Base-by-base conservation (phyloP, 139 green algal genomes). In the Deuterostichococcus epilithicus region DNA sequence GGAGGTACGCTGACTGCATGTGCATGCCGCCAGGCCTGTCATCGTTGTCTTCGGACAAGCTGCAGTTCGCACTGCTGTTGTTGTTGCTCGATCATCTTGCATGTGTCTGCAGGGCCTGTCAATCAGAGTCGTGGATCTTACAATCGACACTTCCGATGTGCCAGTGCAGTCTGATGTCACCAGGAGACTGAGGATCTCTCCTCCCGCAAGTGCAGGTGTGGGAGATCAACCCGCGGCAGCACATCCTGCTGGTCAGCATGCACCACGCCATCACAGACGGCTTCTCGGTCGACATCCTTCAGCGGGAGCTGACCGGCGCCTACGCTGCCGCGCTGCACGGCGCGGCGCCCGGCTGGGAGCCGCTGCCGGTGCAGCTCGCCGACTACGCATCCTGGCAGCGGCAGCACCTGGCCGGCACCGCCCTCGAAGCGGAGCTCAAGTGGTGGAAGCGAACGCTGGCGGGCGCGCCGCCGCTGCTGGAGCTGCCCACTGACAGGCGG, bases 211-310 rank as follows among this genome's bases (percentile, higher is more conserved):
- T 20, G 18, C 52, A 63, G 52, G 52, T 63, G 13, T 63, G 52
- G 52, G 28, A 20, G 3, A 28, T 63, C 52, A 13, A 52, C 13
- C 13, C 42, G 20, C 35, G 20, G 20, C 25, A 59, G 35, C 70
- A 75, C 44, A 25, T 75, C n/a, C 32, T 75, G 4, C 70, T 75
- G 39, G 26, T 75, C 36, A 66, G 23, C 26, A 38, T 74, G 70
- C 70, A 75, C n/a, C 70, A 75, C 42, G 23, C 26, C 70, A 35
- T 75, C 38, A 75, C 70, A 3, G 70, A 75, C 26, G 70, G 70
- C n/a, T 75, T 26, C 39, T 67, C 39, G 10, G 10, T 32, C 22
- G 20, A 5, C 15, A 67, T 75, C 70, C 67, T 75, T 18, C 33
- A n/a, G n/a, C 5, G 5, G 10, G 70, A 75, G 38, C 38, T 75